phyloP scores from a whole-genome alignment of 495 filamentous ascomycete genomes.

The Ramalina intermedia region DNA sequence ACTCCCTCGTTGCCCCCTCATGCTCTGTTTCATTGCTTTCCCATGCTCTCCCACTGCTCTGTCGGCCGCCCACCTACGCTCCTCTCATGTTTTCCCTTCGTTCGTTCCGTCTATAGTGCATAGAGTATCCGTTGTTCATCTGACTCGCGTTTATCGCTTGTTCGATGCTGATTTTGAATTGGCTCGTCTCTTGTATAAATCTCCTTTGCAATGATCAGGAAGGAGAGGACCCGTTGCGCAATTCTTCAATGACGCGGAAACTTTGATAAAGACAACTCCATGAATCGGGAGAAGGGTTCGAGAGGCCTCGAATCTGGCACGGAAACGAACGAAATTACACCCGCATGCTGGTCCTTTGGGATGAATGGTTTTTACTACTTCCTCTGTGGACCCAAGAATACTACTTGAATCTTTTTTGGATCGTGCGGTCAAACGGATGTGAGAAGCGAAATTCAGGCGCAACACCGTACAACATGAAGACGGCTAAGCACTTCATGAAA shows the following conservation, averaged over 20 bases:
- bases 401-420: too few relatives aligned
- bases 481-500: too few relatives aligned
- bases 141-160: not conserved
- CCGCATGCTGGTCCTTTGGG: not conserved
- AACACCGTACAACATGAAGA: too few relatives aligned
- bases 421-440: too few relatives aligned
- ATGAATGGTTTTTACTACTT: not conserved
- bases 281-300: not conserved
- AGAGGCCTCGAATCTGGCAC: not conserved
- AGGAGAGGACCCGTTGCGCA: not conserved
- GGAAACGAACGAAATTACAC: not conserved
- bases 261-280: not conserved
- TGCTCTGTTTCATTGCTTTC: not conserved
- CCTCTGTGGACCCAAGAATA: too few relatives aligned
- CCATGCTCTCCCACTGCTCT: constrained; percentile 5
- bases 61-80: constrained; percentile 2
- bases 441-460: too few relatives aligned
- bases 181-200: not conserved
- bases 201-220: not conserved
- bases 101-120: not conserved
- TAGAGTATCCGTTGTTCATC: not conserved
- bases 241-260: not conserved
- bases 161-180: not conserved
- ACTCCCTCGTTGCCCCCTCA: too few relatives aligned
- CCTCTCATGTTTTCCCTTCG: constrained; percentile 2